phyloP scores from a whole-genome alignment of 2,329 filamentous ascomycete genomes.

The Cladosporium sp. region DNA sequence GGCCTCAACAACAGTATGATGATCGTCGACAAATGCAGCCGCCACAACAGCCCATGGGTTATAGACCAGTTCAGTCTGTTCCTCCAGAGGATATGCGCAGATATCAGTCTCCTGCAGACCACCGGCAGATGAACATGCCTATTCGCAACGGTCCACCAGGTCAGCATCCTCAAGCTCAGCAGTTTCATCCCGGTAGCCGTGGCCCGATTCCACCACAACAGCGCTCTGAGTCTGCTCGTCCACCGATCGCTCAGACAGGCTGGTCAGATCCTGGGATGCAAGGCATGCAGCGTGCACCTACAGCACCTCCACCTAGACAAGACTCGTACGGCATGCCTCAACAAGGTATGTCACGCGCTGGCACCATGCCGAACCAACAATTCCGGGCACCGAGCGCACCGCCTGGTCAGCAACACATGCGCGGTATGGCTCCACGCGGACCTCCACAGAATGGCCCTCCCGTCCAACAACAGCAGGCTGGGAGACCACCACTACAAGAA shows the following conservation, averaged over 20 bases:
- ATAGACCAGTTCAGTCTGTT: constrained; percentile 11
- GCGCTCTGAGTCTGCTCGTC: constrained; percentile 2
- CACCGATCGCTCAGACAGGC: constrained; percentile 15
- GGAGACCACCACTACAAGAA: constrained; percentile 12
- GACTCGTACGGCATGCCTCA: neutral
- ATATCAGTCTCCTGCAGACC: neutral
- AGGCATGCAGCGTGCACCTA: constrained; percentile 16
- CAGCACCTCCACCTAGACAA: constrained; percentile 4
- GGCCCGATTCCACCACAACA: constrained; percentile 8
- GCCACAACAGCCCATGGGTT: constrained; percentile 10
- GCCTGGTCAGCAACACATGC: constrained; percentile 19
- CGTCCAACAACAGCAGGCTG: constrained; percentile 24
- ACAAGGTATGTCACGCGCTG: neutral
- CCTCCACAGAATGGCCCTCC: constrained; percentile 23
- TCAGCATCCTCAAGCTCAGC: constrained; percentile 14
- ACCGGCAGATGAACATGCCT: constrained; percentile 16
- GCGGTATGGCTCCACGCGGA: constrained; percentile 25
- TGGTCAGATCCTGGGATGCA: constrained; percentile 26
- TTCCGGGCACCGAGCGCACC: constrained; percentile 21
- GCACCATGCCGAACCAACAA: neutral
- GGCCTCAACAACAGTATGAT: constrained; percentile 7
- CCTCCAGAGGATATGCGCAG: constrained; percentile 4
- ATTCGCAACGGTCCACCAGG: constrained; percentile 22
- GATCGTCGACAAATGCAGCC: constrained; percentile 12
- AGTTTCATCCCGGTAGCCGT: neutral